Conservation (phyloP, 768 basidiomycete species). For the Cystobasidium ongulense region DNA sequence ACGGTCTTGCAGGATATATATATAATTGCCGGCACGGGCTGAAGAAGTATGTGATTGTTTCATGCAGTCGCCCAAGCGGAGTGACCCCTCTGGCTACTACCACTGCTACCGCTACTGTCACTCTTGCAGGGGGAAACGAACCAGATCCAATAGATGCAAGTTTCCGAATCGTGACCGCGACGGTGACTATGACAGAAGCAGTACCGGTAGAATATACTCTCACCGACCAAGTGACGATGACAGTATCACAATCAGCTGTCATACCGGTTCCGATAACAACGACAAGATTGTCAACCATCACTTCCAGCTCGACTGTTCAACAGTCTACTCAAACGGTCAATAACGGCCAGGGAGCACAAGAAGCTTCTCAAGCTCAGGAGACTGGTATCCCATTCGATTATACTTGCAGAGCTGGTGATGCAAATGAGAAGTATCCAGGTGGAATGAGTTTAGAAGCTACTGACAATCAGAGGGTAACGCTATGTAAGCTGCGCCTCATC, state of each 20-base stretch:
- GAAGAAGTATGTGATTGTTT: not conserved
- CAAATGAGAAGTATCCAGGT: constrained; percentile 15
- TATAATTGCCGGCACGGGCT: not conserved
- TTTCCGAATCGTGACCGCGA: not conserved
- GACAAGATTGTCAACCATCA: not conserved
- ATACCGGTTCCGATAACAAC: not conserved
- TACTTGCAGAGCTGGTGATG: constrained; percentile 9
- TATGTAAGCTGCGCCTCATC: not conserved
- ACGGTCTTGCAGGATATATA: not conserved
- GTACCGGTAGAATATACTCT: not conserved
- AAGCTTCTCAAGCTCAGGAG: not conserved
- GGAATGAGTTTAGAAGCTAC: constrained; percentile 1
- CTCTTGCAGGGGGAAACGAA: not conserved
- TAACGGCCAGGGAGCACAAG: not conserved
- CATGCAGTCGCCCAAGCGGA: not conserved
- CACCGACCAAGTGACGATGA: not conserved
- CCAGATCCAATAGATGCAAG: not conserved
- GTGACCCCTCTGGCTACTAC: not conserved
- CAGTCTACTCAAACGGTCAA: not conserved
- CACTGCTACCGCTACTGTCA: not conserved
- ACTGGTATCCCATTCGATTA: constrained; percentile 6
- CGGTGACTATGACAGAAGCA: not conserved
- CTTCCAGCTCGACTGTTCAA: not conserved
- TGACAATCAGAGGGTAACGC: not conserved
- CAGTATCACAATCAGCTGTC: not conserved